These are phyloP conservation scores for Nemania sp. DNA, from an alignment of 2,329 filamentous ascomycete genomes.

Conservation along the genomic window DNA sequence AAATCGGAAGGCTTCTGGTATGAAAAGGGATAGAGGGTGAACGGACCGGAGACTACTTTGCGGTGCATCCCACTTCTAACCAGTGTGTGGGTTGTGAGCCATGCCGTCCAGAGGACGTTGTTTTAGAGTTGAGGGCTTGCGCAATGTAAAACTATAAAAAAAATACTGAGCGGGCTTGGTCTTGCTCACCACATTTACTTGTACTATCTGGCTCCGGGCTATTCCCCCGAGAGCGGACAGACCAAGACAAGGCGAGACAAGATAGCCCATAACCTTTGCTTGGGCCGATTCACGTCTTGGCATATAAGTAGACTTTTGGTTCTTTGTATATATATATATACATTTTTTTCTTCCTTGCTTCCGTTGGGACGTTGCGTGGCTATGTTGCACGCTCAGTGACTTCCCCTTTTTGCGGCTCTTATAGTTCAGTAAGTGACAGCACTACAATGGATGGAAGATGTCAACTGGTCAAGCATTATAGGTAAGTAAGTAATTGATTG, in stretches of 20 bases:
- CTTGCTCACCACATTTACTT: neutral
- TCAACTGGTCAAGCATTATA: too few relatives aligned
- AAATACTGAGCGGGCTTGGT: too few relatives aligned
- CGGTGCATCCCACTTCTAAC: neutral
- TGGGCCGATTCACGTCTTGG: neutral
- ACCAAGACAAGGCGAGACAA: too few relatives aligned
- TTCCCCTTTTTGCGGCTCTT: too few relatives aligned
- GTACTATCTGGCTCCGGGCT: neutral
- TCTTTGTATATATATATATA: constrained; percentile 21
- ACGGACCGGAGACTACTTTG: neutral
- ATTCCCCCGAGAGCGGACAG: neutral
- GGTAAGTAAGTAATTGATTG: too few relatives aligned
- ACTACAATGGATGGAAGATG: too few relatives aligned
- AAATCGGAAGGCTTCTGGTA: constrained; percentile 4
- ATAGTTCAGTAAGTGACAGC: too few relatives aligned
- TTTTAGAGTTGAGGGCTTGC: neutral
- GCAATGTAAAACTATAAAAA: neutral
- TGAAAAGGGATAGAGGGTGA: constrained; percentile 5
- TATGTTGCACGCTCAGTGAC: too few relatives aligned
- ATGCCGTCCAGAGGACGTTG: neutral
- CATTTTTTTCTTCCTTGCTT: neutral
- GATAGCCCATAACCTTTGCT: neutral
- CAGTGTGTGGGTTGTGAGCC: neutral
- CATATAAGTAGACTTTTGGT: constrained; percentile 22
- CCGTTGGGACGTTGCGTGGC: too few relatives aligned